Conservation (phyloP, 306 rosid species). For the Citrullus mucosospermus region DNA sequence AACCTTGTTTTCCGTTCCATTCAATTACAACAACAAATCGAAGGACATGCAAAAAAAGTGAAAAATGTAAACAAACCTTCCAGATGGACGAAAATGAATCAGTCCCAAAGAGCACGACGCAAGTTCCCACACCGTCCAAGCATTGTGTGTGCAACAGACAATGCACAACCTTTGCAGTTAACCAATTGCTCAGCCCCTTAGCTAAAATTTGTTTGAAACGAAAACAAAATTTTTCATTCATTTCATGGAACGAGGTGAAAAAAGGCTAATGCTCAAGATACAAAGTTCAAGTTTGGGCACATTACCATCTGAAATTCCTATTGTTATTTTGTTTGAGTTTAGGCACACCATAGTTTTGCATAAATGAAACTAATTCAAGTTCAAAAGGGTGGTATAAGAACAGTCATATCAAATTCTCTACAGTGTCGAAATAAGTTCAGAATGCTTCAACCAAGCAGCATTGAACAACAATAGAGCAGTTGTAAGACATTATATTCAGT, state of each 20-base stretch:
- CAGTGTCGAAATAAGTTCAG: neutral
- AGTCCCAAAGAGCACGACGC: neutral
- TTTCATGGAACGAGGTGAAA: no score
- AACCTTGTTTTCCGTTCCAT: neutral
- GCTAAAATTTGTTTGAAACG: neutral
- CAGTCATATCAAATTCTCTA: neutral
- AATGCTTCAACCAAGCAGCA: neutral
- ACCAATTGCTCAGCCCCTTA: neutral
- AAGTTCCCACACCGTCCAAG: neutral
- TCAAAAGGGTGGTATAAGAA: neutral
- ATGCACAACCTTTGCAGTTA: neutral
- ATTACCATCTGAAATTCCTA: neutral
- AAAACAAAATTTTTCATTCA: no score
- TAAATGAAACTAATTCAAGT: neutral
- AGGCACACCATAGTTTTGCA: neutral
- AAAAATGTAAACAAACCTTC: neutral
- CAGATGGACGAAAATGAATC: neutral
- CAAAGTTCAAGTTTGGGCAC: neutral
- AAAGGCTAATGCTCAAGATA: no score
- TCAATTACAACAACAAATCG: neutral
- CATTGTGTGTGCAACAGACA: neutral
- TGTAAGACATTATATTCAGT: neutral
- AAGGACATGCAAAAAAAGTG: neutral
- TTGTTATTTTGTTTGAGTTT: neutral
- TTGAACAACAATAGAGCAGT: neutral